A percentile compares a stretch with the other conserved stretches of the same genome.
Conservation (phyloP, 23 red algal genomes). For the Agarophyton chilense region DNA sequence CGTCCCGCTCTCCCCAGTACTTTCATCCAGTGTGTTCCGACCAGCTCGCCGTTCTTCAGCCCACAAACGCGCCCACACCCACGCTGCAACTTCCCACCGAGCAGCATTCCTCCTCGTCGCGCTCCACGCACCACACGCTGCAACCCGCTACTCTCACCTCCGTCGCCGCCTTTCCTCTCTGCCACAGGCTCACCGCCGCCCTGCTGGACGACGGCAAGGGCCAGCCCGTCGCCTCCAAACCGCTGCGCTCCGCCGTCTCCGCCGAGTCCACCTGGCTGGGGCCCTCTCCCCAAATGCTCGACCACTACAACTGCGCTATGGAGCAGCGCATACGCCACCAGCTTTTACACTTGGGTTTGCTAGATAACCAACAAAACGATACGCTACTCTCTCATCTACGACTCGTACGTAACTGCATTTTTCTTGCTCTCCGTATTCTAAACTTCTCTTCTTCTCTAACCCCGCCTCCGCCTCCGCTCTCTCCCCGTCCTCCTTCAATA, state of each 20-base stretch:
- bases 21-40: conserved; percentile 9
- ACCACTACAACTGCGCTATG: conserved; percentile 22
- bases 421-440: neutral
- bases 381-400: conserved; percentile 39
- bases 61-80: neutral
- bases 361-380: conserved; percentile 42
- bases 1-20: neutral
- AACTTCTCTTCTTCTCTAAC: neutral
- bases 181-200: conserved; percentile 38
- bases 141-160: neutral
- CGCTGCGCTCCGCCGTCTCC: neutral
- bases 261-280: conserved; percentile 35
- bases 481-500: neutral
- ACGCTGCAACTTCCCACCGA: neutral
- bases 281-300: neutral
- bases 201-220: conserved; percentile 48
- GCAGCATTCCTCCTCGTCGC: neutral
- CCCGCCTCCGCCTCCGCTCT: neutral
- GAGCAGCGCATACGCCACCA: conserved; percentile 35
- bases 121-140: neutral
- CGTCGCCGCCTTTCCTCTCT: conserved; percentile 11
- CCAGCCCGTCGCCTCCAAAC: conserved; percentile 18
- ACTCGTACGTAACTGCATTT: conserved; percentile 16
- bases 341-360: conserved; percentile 44
- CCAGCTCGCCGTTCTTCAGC: conserved; percentile 3